A percentile compares a stretch with the other conserved stretches of the same genome.
phyloP scores from a whole-genome alignment of 2,329 filamentous ascomycete genomes.

The Cucurbitaria berberidis region DNA sequence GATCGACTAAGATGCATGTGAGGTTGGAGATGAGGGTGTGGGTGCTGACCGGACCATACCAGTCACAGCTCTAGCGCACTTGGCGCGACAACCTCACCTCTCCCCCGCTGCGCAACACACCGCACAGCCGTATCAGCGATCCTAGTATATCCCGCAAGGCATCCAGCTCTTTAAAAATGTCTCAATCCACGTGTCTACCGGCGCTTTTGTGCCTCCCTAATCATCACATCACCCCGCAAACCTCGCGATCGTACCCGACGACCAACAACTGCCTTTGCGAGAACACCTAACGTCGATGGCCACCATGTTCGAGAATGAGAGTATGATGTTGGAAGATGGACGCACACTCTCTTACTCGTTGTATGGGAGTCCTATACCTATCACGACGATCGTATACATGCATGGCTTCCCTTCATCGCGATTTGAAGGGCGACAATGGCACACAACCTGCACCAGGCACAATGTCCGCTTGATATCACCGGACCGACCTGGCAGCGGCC shows the following conservation, averaged over 20 bases:
- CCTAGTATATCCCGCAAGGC: slow-evolving; percentile 6
- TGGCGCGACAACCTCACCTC: slow-evolving; percentile 5
- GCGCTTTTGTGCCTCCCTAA: too few relatives aligned
- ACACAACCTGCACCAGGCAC: slow-evolving; percentile 42
- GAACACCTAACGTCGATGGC: not conserved
- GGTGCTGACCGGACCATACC: slow-evolving; percentile 6
- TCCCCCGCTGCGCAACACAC: slow-evolving; percentile 3
- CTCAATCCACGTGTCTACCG: slow-evolving; percentile 5
- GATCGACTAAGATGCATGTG: slow-evolving; percentile 5
- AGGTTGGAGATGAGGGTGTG: not conserved
- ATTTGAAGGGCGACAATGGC: slow-evolving; percentile 48
- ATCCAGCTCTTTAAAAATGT: slow-evolving; percentile 4
- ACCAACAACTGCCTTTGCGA: not conserved
- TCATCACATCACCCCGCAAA: too few relatives aligned
- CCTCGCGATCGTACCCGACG: not conserved
- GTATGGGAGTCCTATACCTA: slow-evolving; percentile 52
- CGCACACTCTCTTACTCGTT: slow-evolving; percentile 54
- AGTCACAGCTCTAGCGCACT: slow-evolving; percentile 10
- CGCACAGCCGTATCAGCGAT: slow-evolving; percentile 14
- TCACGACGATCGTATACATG: slow-evolving; percentile 50
- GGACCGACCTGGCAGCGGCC: slow-evolving; percentile 54
- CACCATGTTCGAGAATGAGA: slow-evolving; percentile 32
- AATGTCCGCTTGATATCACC: slow-evolving; percentile 50
- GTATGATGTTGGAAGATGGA: slow-evolving; percentile 41
- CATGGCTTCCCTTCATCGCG: slow-evolving; percentile 55